phyloP scores from a whole-genome alignment of 352 stramenopile genomes.

The Pythium sukuiense region DNA sequence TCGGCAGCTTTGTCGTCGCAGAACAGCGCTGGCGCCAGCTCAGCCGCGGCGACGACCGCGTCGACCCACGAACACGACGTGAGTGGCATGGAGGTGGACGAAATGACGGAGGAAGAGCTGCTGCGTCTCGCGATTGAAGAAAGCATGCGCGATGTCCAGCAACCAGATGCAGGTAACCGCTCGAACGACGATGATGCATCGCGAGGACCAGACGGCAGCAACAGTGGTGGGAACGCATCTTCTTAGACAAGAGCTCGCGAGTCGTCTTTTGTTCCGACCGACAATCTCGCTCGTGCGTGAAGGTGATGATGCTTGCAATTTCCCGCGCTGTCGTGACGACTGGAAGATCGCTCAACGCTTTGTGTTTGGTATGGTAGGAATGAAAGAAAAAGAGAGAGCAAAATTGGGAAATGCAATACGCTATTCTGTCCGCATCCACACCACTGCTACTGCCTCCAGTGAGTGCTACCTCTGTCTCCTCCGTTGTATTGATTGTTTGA shows the following conservation, averaged over 20 bases:
- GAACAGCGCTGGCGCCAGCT: slow-evolving; percentile 65
- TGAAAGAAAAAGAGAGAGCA: slow-evolving; percentile 8
- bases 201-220: slow-evolving; percentile 20
- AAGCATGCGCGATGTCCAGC: slow-evolving; percentile 80
- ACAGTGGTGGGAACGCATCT: slow-evolving; percentile 39
- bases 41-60: slow-evolving; percentile 63
- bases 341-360: slow-evolving; percentile 25
- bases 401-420: slow-evolving; percentile 25
- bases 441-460: slow-evolving; percentile 3
- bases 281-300: not conserved
- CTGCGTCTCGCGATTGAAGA: slow-evolving; percentile 85
- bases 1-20: slow-evolving; percentile 78
- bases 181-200: slow-evolving; percentile 36
- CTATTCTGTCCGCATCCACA: slow-evolving; percentile 16
- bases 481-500: too few species aligned
- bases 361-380: slow-evolving; percentile 31
- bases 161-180: slow-evolving; percentile 55
- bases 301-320: slow-evolving; percentile 24
- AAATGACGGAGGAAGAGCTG: slow-evolving; percentile 87
- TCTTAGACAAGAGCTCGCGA: slow-evolving; percentile 38
- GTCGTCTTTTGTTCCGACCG: not conserved
- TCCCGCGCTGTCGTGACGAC: slow-evolving; percentile 6
- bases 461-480: not conserved
- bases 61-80: slow-evolving; percentile 81
- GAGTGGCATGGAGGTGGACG: slow-evolving; percentile 79